Conservation (phyloP, 1,284 basidiomycete genomes). For the Ustilago hordei region DNA sequence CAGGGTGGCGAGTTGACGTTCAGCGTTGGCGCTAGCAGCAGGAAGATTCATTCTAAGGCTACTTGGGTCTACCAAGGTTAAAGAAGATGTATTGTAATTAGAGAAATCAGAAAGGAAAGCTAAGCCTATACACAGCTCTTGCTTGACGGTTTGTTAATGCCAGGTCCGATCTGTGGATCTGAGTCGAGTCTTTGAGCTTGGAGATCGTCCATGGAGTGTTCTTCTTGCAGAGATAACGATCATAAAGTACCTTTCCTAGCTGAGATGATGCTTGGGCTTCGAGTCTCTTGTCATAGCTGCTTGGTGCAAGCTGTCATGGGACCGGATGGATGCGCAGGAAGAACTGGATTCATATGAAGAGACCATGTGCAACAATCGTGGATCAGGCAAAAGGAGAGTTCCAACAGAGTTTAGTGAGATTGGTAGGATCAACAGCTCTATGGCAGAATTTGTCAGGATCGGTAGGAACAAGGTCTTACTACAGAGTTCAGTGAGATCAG, state of each 20-base stretch:
- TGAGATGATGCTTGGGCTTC: not conserved
- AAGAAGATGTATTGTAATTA: not conserved
- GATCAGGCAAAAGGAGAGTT: too few species aligned
- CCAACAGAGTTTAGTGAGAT: too few species aligned
- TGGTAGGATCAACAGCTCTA: too few species aligned
- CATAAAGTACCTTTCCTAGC: conserved; percentile 1
- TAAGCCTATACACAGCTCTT: not conserved
- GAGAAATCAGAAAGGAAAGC: not conserved
- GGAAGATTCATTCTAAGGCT: conserved; percentile 20
- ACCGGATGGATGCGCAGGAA: too few species aligned
- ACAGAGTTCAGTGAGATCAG: too few species aligned
- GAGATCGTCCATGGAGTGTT: not conserved
- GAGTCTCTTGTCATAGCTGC: not conserved
- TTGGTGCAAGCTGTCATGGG: not conserved
- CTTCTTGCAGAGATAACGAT: conserved; percentile 4
- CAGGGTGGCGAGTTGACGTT: conserved; percentile 31
- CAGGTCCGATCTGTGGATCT: not conserved
- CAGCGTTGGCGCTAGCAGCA: conserved; percentile 29
- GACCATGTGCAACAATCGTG: too few species aligned
- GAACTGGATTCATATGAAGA: too few species aligned
- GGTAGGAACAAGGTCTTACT: too few species aligned
- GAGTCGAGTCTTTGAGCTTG: not conserved
- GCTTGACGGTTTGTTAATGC: not conserved
- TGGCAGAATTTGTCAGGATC: too few species aligned
- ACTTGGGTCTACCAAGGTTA: conserved; percentile 14